These are phyloP conservation scores for Penicillium cataractarum DNA, from an alignment of 495 filamentous ascomycete species.

Conservation along the genomic window DNA sequence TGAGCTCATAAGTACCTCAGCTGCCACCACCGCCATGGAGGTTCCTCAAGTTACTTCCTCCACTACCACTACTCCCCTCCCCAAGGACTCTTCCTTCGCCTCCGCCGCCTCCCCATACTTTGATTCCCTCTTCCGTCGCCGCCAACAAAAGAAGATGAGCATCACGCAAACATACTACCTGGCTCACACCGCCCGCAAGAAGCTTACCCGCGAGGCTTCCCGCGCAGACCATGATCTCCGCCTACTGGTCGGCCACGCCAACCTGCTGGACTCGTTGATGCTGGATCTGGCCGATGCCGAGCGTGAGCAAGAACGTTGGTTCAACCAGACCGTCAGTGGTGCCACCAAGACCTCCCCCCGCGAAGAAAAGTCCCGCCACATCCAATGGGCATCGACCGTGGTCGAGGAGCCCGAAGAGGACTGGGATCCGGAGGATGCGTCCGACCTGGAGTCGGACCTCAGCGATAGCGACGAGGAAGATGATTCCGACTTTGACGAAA, in stretches of 20 bases:
- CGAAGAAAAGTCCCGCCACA: conserved; percentile 65
- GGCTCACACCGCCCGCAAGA: conserved; percentile 90
- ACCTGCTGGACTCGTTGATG: conserved; percentile 96
- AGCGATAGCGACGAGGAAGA: conserved; percentile 68
- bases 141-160: conserved; percentile 81
- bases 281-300: conserved; percentile 93
- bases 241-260: conserved; percentile 94
- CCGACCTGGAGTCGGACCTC: conserved; percentile 54
- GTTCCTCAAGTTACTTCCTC: conserved; percentile 9
- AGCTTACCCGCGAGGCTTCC: conserved; percentile 91
- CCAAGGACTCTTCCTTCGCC: conserved; percentile 31
- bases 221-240: conserved; percentile 91
- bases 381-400: conserved; percentile 86
- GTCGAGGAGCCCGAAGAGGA: conserved; percentile 76
- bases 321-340: conserved; percentile 89
- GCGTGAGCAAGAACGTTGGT: conserved; percentile 95
- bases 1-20: conserved; percentile 35
- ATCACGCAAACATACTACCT: conserved; percentile 98
- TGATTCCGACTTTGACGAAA: conserved; percentile 56
- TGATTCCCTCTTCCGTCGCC: conserved; percentile 37
- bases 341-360: conserved; percentile 55
- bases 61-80: conserved; percentile 5
- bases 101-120: conserved; percentile 38
- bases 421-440: conserved; percentile 65
- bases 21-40: conserved; percentile 34